These are phyloP conservation scores for Aureobasidium sp. DNA, from an alignment of 2,329 filamentous ascomycete species.

Conservation along the genomic window DNA sequence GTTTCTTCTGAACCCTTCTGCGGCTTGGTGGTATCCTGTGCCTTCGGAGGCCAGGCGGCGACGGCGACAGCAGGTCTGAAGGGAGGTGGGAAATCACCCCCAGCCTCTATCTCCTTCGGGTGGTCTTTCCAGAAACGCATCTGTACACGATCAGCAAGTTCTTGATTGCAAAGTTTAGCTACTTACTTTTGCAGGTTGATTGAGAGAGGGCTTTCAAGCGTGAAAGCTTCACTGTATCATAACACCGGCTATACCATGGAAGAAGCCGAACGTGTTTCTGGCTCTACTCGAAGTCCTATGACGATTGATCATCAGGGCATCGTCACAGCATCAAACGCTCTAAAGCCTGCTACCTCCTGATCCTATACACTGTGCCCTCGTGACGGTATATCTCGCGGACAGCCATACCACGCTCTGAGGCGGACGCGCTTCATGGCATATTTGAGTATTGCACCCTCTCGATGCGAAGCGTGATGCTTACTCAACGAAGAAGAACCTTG, in stretches of 20 bases:
- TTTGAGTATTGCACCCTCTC: neutral
- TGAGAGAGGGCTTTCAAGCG: no score
- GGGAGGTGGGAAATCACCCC: neutral
- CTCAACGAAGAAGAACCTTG: neutral
- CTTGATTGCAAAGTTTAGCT: neutral
- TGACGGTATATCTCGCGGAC: neutral
- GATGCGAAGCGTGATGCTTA: no score
- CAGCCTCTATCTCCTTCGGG: neutral
- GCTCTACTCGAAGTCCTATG: neutral
- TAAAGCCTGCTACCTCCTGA: no score
- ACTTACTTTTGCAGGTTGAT: neutral
- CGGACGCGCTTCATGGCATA: neutral
- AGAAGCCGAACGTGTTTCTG: neutral
- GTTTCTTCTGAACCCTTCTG: neutral
- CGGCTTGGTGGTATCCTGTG: neutral
- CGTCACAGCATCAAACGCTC: neutral
- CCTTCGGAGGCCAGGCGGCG: neutral
- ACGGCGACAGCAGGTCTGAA: neutral
- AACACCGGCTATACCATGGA: slow-evolving; percentile 1
- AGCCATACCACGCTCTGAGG: no score
- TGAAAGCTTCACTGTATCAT: neutral
- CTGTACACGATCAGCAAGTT: neutral
- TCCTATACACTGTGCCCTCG: neutral
- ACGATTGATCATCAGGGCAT: neutral
- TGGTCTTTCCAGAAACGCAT: neutral